phyloP scores from a whole-genome alignment of 768 basidiomycete genomes.

The Hortiboletus campestris region DNA sequence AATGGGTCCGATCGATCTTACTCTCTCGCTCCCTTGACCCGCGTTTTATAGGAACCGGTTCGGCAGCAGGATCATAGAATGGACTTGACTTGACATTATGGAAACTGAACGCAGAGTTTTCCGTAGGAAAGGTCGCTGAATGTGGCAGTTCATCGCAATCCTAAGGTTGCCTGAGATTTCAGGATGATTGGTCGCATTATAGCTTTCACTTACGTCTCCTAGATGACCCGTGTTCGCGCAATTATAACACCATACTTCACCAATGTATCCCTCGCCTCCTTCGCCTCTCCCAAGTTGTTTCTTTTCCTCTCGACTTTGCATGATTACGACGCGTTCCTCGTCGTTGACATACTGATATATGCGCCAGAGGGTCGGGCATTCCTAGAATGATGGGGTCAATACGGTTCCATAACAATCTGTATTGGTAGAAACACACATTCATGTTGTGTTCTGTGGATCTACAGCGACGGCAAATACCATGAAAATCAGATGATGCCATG shows the following conservation, averaged over 20 bases:
- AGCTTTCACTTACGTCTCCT: conserved; percentile 62
- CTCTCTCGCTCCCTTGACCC: conserved; percentile 37
- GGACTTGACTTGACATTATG: conserved; percentile 64
- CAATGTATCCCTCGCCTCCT: conserved; percentile 80
- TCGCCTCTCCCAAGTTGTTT: conserved; percentile 52
- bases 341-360: conserved; percentile 70
- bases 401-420: neutral
- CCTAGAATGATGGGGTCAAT: conserved; percentile 40
- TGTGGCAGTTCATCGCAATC: conserved; percentile 55
- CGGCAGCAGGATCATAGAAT: conserved; percentile 50
- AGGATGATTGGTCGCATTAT: neutral
- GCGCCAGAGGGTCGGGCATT: conserved; percentile 83
- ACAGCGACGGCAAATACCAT: conserved; percentile 66
- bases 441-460: conserved; percentile 60
- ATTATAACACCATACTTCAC: conserved; percentile 78
- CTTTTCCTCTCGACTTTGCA: conserved; percentile 49
- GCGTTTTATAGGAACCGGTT: conserved; percentile 33
- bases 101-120: conserved; percentile 66
- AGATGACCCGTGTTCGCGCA: conserved; percentile 73
- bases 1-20: conserved; percentile 24
- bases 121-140: conserved; percentile 41
- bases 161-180: conserved; percentile 34
- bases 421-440: conserved; percentile 45
- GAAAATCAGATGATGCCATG: conserved; percentile 20
- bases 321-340: conserved; percentile 44